Conservation (phyloP, 2,329 filamentous ascomycete species). For the Botrytis fragariae region DNA sequence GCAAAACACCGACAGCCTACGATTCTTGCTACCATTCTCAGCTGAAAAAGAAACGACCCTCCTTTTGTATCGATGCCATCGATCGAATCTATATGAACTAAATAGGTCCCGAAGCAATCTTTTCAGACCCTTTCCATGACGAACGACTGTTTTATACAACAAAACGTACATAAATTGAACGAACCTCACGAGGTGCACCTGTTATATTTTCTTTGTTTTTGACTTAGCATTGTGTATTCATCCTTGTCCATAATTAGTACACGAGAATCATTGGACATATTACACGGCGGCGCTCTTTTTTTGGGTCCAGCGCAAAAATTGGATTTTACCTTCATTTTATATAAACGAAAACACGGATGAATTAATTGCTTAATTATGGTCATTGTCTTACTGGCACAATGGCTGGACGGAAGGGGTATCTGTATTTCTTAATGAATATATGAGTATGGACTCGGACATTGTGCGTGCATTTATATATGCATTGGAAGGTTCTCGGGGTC, state of each 20-base stretch:
- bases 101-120: neutral
- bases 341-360: neutral
- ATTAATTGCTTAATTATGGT: neutral
- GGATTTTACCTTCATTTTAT: neutral
- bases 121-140: neutral
- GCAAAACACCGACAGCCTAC: neutral
- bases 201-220: neutral
- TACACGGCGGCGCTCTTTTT: neutral
- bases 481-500: neutral
- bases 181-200: neutral
- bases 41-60: neutral
- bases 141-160: neutral
- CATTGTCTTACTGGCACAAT: neutral
- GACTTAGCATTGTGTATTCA: neutral
- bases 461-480: neutral
- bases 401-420: neutral
- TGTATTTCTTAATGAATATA: slow-evolving; percentile 3
- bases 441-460: slow-evolving; percentile 3
- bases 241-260: slow-evolving; percentile 10
- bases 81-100: neutral
- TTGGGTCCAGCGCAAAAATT: neutral
- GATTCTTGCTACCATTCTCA: neutral
- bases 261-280: slow-evolving; percentile 9
- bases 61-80: neutral
- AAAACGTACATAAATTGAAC: slow-evolving; percentile 2